Percentiles rank a stretch among this genome's conserved stretches.
Conservation (phyloP, 106 monocot genomes). For the Amphibolis antarctica region DNA sequence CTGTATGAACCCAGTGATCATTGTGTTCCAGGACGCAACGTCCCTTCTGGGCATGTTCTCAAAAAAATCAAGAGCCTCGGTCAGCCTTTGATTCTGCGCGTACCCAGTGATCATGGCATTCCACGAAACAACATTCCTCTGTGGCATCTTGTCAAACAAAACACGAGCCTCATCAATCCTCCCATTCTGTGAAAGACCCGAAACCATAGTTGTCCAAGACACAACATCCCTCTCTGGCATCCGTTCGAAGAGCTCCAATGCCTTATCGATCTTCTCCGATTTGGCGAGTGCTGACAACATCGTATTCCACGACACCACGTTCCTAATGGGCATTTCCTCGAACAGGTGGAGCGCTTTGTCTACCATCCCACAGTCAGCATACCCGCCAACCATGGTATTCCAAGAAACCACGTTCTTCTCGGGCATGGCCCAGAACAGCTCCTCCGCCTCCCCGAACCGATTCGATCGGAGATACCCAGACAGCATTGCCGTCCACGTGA, state of each 20-base stretch:
- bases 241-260: constrained; percentile 28
- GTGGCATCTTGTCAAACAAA: constrained; percentile 40
- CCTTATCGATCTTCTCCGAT: constrained; percentile 35
- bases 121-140: constrained; percentile 50
- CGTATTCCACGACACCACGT: constrained; percentile 55
- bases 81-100: constrained; percentile 11
- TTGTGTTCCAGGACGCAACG: constrained; percentile 16
- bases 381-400: constrained; percentile 58
- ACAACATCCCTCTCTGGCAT: constrained; percentile 47
- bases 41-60: constrained; percentile 17
- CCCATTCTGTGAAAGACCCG: constrained; percentile 41
- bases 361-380: constrained; percentile 16
- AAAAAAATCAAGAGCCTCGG: constrained; percentile 15
- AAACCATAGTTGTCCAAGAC: constrained; percentile 51
- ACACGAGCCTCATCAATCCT: constrained; percentile 31
- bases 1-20: constrained; percentile 35
- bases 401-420: constrained; percentile 53
- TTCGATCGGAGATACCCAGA: constrained; percentile 10
- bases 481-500: constrained; percentile 22
- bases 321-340: constrained; percentile 29
- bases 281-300: constrained; percentile 34
- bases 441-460: constrained; percentile 6
- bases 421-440: constrained; percentile 7
- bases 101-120: constrained; percentile 49
- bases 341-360: constrained; percentile 41